Evolutionary conservation across 2,329 filamentous ascomycete genomes (phyloP), one percentile per base, ranked within the genome.

Genomic region (Fusarium subtropicale): DNA sequence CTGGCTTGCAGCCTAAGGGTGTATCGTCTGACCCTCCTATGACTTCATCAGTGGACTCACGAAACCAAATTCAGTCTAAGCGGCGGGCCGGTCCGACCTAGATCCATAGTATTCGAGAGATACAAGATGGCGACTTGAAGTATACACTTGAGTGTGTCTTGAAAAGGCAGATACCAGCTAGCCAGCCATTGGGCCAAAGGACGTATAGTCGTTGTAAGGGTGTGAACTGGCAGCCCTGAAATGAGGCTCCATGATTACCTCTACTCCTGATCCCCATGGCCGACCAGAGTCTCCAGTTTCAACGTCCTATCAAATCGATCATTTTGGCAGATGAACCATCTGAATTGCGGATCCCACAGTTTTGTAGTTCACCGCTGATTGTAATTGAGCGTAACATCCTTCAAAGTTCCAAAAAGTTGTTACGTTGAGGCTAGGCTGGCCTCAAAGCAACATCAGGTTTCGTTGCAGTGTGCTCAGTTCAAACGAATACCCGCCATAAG

Each of bases 291-390:
- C 15, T 24, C 31, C 31, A 61, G 33, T 13, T 20, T 24, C 26
- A 8, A 13, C 18, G 18, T 26, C 55, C 60, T 65, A 50, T 65
- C 55, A 52, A 46, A 26, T 38, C 33, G 7, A 41, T 31, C 30
- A 51, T 5, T 7, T 52, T 36, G 10, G 24, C 18, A 30, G 55
- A 54, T 30, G 20, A 52, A 41, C 34, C 38, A 39, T 47, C 30
- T 55, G 22, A 18, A 38, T 18, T n/a, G 13, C 16, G 22, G 50
- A 38, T 28, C 44, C 34, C 28, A 41, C 26, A 41, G 15, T 16
- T 36, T 15, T 20, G 7, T 20, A 2, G 10, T 48, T 60, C 39
- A 66, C 61, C 61, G 61, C 64, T 26, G 30, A 34, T 65, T 65
- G 50, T 44, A 16, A 56, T 66, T 56, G 26, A 41, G 44, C 31